phyloP scores from a whole-genome alignment of 2,329 filamentous ascomycete genomes.

The Pseudonectria buxi region DNA sequence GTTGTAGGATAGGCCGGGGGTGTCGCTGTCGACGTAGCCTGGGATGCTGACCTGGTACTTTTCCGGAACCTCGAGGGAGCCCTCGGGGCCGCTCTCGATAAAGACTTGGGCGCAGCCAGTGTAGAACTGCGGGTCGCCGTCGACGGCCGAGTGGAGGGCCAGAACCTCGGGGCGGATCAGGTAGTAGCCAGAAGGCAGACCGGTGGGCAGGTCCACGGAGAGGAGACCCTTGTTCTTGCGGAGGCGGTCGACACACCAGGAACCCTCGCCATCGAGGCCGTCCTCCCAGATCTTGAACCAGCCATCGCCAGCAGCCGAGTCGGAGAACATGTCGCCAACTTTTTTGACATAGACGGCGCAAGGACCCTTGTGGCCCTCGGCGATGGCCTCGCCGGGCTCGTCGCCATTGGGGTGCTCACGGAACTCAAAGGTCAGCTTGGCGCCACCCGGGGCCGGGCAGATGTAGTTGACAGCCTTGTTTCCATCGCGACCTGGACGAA shows the following conservation, averaged over 20 bases:
- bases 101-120: conserved; percentile 66
- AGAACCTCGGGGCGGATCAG: conserved; percentile 65
- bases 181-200: conserved; percentile 60
- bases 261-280: conserved; percentile 50
- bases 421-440: conserved; percentile 60
- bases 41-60: conserved; percentile 56
- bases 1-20: conserved; percentile 56
- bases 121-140: conserved; percentile 64
- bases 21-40: conserved; percentile 50
- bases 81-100: conserved; percentile 41
- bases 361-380: conserved; percentile 57
- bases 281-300: conserved; percentile 77
- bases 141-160: conserved; percentile 56
- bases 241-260: conserved; percentile 67
- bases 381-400: conserved; percentile 46
- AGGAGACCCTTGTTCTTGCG: conserved; percentile 58
- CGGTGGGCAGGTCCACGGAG: conserved; percentile 53
- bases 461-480: conserved; percentile 38
- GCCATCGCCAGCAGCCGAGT: conserved; percentile 53
- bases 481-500: conserved; percentile 36
- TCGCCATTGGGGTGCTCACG: conserved; percentile 52
- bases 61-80: conserved; percentile 39
- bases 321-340: conserved; percentile 47
- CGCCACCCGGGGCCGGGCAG: conserved; percentile 43
- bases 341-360: conserved; percentile 70